Conservation (phyloP, 805 yeast species). For the Babjeviella inositovora region DNA sequence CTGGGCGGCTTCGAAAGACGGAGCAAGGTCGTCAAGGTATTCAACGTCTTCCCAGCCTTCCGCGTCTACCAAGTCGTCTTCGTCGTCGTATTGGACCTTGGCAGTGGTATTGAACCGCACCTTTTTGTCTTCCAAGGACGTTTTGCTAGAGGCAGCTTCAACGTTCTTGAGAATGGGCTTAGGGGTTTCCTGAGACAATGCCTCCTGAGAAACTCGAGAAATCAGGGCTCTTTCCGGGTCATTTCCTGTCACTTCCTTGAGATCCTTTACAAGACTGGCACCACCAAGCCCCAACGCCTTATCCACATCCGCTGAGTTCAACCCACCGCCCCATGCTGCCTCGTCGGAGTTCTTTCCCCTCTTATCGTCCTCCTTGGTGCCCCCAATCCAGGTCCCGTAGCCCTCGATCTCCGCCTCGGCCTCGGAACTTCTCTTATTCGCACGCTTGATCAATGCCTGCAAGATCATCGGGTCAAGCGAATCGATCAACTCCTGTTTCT, state of each 20-base stretch:
- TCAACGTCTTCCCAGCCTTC: constrained; percentile 32
- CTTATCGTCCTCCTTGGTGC: constrained; percentile 18
- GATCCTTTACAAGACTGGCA: too few relatives aligned
- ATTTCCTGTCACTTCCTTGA: constrained; percentile 15
- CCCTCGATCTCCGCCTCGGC: constrained; percentile 10
- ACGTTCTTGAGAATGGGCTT: too few relatives aligned
- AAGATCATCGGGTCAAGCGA: constrained; percentile 56
- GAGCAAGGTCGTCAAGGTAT: constrained; percentile 33
- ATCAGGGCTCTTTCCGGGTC: constrained; percentile 1
- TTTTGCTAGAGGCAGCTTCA: too few relatives aligned
- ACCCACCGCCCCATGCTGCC: too few relatives aligned
- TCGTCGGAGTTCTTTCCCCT: constrained; percentile 12
- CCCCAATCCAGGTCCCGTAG: constrained; percentile 21
- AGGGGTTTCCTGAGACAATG: too few relatives aligned
- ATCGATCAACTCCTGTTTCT: constrained; percentile 50
- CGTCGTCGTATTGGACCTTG: constrained; percentile 12
- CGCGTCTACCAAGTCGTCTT: constrained; percentile 9
- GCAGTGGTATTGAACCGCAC: constrained; percentile 14
- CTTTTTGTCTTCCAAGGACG: constrained; percentile 9
- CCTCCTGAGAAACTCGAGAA: too few relatives aligned
- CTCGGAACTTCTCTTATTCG: constrained; percentile 24
- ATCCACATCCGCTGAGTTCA: constrained; percentile 20
- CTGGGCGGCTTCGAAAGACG: constrained; percentile 28
- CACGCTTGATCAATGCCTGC: constrained; percentile 37
- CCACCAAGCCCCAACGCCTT: constrained; percentile 15